These are phyloP conservation scores for Fusarium incarnatum DNA, from an alignment of 2,329 filamentous ascomycete genomes.

Conservation along the genomic window DNA sequence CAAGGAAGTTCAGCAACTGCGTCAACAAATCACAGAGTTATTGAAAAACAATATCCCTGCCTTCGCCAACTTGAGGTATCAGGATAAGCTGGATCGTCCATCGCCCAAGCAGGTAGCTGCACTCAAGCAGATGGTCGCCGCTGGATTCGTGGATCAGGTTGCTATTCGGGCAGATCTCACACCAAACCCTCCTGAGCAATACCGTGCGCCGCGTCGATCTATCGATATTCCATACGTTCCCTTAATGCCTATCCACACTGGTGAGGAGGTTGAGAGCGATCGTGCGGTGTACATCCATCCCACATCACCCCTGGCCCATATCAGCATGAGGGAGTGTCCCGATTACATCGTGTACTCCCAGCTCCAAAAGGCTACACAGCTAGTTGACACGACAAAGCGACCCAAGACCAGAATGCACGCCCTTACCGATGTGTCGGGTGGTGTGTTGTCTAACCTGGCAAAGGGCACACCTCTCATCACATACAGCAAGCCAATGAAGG, in stretches of 20 bases:
- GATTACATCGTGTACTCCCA: slow-evolving; percentile 89
- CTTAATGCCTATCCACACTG: slow-evolving; percentile 73
- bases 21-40: slow-evolving; percentile 84
- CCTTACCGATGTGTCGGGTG: slow-evolving; percentile 80
- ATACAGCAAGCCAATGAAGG: slow-evolving; percentile 92
- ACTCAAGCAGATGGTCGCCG: slow-evolving; percentile 90
- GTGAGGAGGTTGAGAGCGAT: slow-evolving; percentile 60
- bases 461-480: slow-evolving; percentile 85
- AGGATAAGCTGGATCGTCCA: slow-evolving; percentile 68
- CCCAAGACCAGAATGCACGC: slow-evolving; percentile 89
- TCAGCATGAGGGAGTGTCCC: slow-evolving; percentile 79
- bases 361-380: slow-evolving; percentile 75
- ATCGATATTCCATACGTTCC: slow-evolving; percentile 94
- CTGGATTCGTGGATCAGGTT: slow-evolving; percentile 93
- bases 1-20: slow-evolving; percentile 85
- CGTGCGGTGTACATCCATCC: slow-evolving; percentile 89
- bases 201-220: slow-evolving; percentile 80
- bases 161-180: slow-evolving; percentile 92
- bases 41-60: slow-evolving; percentile 78
- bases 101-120: slow-evolving; percentile 78
- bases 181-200: slow-evolving; percentile 74
- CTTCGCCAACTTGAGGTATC: slow-evolving; percentile 67
- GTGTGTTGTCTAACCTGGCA: slow-evolving; percentile 81
- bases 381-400: slow-evolving; percentile 63
- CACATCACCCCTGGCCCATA: slow-evolving; percentile 79